These are phyloP conservation scores for Xylaria sp. DNA, from an alignment of 2,329 filamentous ascomycete genomes.

Conservation along the genomic window DNA sequence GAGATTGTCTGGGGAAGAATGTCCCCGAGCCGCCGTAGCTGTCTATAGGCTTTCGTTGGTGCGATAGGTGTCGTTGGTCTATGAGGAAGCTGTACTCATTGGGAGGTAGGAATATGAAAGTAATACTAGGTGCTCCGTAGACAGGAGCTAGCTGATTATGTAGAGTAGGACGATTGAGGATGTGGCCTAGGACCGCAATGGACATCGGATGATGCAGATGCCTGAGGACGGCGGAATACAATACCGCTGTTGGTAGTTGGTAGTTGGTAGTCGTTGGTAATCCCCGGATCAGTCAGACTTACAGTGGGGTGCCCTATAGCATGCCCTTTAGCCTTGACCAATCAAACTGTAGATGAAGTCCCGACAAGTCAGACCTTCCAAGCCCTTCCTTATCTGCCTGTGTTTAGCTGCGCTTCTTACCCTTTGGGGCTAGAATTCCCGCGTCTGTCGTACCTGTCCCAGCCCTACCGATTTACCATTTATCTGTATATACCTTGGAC, in stretches of 20 bases:
- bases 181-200: background rate
- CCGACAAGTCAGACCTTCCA: conserved; percentile 18
- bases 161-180: background rate
- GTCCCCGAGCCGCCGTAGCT: background rate
- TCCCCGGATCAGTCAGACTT: background rate
- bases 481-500: no score
- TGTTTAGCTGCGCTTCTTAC: conserved; percentile 1
- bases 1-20: no score
- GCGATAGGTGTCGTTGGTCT: background rate
- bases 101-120: no score
- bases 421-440: conserved; percentile 15
- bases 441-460: no score
- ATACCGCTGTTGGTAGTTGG: background rate
- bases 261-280: background rate
- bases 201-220: background rate
- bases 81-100: no score
- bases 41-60: background rate
- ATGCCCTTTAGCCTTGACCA: background rate
- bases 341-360: conserved; percentile 5
- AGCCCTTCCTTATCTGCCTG: background rate
- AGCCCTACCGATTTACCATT: background rate
- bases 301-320: background rate
- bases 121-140: no score
- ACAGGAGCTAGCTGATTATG: background rate
- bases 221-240: background rate